Percentiles rank a stretch among this genome's conserved stretches.
Conservation (phyloP, 2,329 filamentous ascomycete genomes). For the Hymenoscyphus repandus region DNA sequence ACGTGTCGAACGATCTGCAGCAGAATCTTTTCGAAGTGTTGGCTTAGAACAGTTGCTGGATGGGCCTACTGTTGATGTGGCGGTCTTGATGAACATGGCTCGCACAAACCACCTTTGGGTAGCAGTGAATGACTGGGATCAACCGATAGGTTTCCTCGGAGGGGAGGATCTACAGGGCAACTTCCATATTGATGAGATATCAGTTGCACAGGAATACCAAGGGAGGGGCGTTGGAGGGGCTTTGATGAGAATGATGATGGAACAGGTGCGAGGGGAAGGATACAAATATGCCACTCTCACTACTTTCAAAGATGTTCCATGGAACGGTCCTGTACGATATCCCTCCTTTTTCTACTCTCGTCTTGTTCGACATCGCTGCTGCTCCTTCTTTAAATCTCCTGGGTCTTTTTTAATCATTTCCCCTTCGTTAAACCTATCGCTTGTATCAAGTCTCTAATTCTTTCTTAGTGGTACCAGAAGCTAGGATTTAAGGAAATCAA, state of each 20-base stretch:
- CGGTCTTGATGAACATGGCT: constrained; percentile 18
- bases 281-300: constrained; percentile 27
- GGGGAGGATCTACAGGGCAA: constrained; percentile 25
- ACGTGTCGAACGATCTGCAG: constrained; percentile 28
- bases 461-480: constrained; percentile 23
- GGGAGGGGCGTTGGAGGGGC: constrained; percentile 27
- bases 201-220: constrained; percentile 26
- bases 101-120: constrained; percentile 27
- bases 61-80: constrained; percentile 21
- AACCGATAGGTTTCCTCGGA: constrained; percentile 28
- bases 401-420: background rate
- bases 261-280: constrained; percentile 23
- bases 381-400: too few relatives aligned
- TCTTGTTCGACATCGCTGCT: background rate
- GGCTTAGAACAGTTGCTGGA: constrained; percentile 21
- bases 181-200: constrained; percentile 30
- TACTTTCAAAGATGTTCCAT: constrained; percentile 26
- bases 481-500: constrained; percentile 27
- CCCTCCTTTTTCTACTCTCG: background rate
- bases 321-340: constrained; percentile 23
- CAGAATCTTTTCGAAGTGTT: constrained; percentile 23
- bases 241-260: constrained; percentile 26
- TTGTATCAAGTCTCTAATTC: background rate
- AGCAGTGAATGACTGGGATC: constrained; percentile 23
- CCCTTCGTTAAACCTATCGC: too few relatives aligned